Conservation (phyloP, 768 basidiomycete genomes). For the Mycena venus region DNA sequence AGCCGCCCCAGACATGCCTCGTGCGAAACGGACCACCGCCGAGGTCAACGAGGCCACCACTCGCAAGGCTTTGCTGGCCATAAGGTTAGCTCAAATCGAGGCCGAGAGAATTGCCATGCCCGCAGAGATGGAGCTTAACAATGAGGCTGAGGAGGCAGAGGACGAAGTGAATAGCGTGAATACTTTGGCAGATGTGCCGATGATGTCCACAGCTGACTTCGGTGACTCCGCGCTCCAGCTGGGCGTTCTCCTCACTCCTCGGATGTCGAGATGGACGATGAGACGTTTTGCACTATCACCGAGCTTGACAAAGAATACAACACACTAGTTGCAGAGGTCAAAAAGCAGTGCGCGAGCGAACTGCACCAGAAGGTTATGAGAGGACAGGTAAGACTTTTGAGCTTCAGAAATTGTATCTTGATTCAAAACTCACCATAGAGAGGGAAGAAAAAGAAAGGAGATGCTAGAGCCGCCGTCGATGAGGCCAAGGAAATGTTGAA, state of each 20-base stretch:
- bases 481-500: background rate
- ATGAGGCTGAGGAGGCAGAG: background rate
- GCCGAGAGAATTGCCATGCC: background rate
- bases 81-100: background rate
- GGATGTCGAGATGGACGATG: background rate
- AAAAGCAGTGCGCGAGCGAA: background rate
- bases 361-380: background rate
- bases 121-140: background rate
- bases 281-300: background rate
- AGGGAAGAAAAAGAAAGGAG: constrained; percentile 1
- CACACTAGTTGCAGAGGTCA: background rate
- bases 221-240: background rate
- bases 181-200: background rate
- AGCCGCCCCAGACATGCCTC: background rate
- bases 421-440: background rate
- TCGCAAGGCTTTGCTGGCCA: background rate
- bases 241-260: background rate
- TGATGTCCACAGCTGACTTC: background rate
- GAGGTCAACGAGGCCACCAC: background rate
- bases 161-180: background rate
- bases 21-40: background rate
- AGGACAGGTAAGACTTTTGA: background rate
- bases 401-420: background rate
- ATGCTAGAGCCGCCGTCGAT: constrained; percentile 1
- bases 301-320: constrained; percentile 8